Base-by-base conservation (phyloP, 352 stramenopile genomes). In the Globisporangium sylvaticum region DNA sequence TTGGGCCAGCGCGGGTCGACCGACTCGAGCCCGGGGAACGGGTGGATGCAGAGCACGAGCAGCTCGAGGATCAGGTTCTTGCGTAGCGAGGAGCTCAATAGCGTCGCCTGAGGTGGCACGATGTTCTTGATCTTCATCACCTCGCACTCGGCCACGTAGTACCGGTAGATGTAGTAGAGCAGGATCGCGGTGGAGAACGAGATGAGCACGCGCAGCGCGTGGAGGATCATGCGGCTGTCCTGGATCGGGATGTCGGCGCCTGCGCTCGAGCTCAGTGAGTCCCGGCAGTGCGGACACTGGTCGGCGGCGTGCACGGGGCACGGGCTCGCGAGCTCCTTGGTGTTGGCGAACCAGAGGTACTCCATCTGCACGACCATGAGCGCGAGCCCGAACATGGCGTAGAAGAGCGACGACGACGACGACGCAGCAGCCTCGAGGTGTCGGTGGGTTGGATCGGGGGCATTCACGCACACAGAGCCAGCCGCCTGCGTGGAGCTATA, bases 91-190 rank as follows among this genome's bases (percentile, higher is more conserved):
- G 84, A 92, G 31, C 74, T 77, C 31, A 90, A 66, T 37, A 91
- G 66, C 53, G 81, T 90, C 20, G 81, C 81, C 34, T 84, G 87
- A 22, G 83, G 83, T 7, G 84, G 81, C 67, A 90, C 75, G 56
- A 92, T 88, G 65, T 92, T 92, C 62, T 90, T 91, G 68, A 90
- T 79, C 73, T 90, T 93, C 74, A 90, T 84, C 46, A 90, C 75
- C 62, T 91, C 77, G 46, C 80, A 88, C 71, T 91, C 76, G 67
- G 75, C 79, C 50, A 70, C 71, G 74, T 91, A 91, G 59, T 85
- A 92, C 10, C 69, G 64, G 66, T 87, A 88, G 56, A 89, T 65
- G 70, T 91, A 89, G 68, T 87, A 89, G 57, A 91, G 78, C 71
- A 90, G 67, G 59, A 91, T 77, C 20, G 69, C 66, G 18, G 82